Conservation (phyloP, 352 stramenopile genomes). For the Globisporangium mamillatum region DNA sequence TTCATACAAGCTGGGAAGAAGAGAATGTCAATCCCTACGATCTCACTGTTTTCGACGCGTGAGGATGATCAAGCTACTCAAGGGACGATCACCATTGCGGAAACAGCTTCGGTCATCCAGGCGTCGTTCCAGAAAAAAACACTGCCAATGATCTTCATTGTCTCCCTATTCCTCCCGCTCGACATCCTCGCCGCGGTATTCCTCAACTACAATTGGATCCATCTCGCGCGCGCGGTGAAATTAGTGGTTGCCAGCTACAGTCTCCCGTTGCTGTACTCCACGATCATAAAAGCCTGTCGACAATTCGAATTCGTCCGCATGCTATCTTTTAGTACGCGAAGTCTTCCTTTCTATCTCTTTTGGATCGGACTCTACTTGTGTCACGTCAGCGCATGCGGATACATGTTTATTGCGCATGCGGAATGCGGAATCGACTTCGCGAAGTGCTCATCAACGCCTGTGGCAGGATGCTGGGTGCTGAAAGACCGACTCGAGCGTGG, state of each 20-base stretch:
- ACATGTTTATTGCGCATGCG: constrained; percentile 27
- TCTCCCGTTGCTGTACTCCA: constrained; percentile 7
- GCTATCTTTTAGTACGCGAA: constrained; percentile 20
- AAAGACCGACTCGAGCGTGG: constrained; percentile 23
- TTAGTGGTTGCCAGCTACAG: constrained; percentile 8
- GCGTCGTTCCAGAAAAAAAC: neutral
- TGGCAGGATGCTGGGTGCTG: constrained; percentile 25
- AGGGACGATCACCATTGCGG: neutral
- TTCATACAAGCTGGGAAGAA: neutral
- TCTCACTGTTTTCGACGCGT: constrained; percentile 13
- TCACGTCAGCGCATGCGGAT: constrained; percentile 22
- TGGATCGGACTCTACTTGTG: constrained; percentile 24
- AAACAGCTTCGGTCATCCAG: constrained; percentile 12
- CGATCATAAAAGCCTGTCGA: constrained; percentile 11
- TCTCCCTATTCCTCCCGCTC: constrained; percentile 13
- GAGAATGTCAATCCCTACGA: neutral
- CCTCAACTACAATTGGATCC: constrained; percentile 20
- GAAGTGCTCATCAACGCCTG: constrained; percentile 8
- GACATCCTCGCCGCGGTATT: constrained; percentile 10
- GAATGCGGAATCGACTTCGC: constrained; percentile 24
- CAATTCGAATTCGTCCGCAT: constrained; percentile 14
- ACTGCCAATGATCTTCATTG: constrained; percentile 3
- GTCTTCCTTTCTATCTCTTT: constrained; percentile 18
- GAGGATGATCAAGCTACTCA: neutral
- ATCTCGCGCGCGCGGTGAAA: constrained; percentile 17